Conservation (phyloP, 768 basidiomycete genomes). For the Steccherinum ochraceum region DNA sequence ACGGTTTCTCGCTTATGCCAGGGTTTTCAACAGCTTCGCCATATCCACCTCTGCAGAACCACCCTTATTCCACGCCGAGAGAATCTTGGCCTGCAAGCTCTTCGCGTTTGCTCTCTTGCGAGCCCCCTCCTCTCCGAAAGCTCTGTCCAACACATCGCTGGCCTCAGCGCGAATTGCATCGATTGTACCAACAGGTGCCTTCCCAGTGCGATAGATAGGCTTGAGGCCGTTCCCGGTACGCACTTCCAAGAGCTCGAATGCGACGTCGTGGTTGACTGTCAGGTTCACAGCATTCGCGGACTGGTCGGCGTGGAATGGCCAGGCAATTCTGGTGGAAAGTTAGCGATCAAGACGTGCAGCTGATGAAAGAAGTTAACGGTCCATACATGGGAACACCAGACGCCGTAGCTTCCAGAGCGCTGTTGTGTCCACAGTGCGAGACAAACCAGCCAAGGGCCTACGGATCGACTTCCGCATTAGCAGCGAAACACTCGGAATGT, state of each 20-base stretch:
- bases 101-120: slow-evolving; percentile 13
- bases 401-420: slow-evolving; percentile 15
- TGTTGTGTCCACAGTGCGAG: slow-evolving; percentile 20
- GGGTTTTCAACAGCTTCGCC: not conserved
- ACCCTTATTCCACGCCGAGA: slow-evolving; percentile 8
- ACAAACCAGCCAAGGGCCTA: slow-evolving; percentile 22
- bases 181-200: slow-evolving; percentile 11
- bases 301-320: slow-evolving; percentile 22
- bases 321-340: slow-evolving; percentile 17
- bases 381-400: slow-evolving; percentile 17
- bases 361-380: not conserved
- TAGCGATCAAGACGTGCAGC: not conserved
- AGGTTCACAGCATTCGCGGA: slow-evolving; percentile 16
- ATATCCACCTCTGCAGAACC: not conserved
- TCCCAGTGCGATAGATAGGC: slow-evolving; percentile 13
- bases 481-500: not conserved
- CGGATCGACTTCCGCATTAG: not conserved
- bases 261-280: slow-evolving; percentile 9
- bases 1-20: not conserved
- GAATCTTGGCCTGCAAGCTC: slow-evolving; percentile 2
- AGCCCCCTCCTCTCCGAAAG: slow-evolving; percentile 13
- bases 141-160: slow-evolving; percentile 7
- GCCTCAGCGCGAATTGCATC: slow-evolving; percentile 16
- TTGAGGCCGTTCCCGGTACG: slow-evolving; percentile 13
- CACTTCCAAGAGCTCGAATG: slow-evolving; percentile 17